Base-by-base conservation (phyloP, 176 grass and related monocot species). In the Thalia dealbata region DNA sequence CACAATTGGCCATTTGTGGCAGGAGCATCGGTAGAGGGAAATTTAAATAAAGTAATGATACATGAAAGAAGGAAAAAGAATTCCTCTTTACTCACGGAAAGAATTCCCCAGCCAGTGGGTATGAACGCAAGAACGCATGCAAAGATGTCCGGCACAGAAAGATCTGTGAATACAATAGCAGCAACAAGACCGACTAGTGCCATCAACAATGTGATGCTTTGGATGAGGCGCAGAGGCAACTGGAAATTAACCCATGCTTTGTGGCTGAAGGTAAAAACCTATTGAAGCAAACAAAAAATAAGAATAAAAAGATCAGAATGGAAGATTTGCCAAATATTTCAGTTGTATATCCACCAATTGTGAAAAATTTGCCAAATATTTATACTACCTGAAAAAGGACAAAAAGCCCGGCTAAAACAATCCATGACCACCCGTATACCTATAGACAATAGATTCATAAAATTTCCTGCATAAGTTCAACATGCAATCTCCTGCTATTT, bases 161-260 rank as follows among this genome's bases (percentile, higher is more conserved):
- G 89, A 0, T 2, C 0, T 23, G 92, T 89, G 14, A 64, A 27
- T 35, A 44, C 78, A 82, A 91, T 58, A 63, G 92, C 92, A 73
- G 82, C 80, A 78, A 82, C 69, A 68, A 96, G 69, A 74, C 86
- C 92, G 35, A 82, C 92, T 77, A 92, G 67, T 63, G 89, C 84
- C 78, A 96, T 74, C 73, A 96, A 73, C 50, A 96, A 75, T 44
- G 78, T 76, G 74, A 91, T 81, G 64, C 86, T 89, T 81, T 96
- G 90, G 19, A 96, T 43, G 26, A 96, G 84, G 24, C 89, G 92
- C 38, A 96, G 78, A 67, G 89, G 26, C 48, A 96, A 72, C 69
- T 96, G 92, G 73, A 96, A 96, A 75, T 96, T 88, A 18, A 96
- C 92, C 78, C 87, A 91, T 16, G 92, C 92, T 81, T 92, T 96